Conservation (phyloP, 345 rosid genomes). For the Camelina hispida region DNA sequence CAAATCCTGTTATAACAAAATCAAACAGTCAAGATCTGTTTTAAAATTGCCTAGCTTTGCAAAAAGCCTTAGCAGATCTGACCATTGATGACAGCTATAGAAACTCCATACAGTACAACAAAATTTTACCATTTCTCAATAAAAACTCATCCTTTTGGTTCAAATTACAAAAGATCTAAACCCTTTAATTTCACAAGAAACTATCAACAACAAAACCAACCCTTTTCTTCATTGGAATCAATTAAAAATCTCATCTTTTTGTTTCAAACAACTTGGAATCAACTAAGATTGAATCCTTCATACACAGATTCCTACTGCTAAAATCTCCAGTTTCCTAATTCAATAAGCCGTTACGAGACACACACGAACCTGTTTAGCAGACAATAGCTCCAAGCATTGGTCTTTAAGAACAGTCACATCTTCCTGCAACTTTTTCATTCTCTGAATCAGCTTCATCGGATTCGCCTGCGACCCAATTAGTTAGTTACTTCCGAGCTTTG, state of each 20-base stretch:
- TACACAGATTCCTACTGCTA: not conserved
- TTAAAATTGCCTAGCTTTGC: not conserved
- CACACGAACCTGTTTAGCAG: slow-evolving; percentile 77
- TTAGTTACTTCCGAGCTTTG: not conserved
- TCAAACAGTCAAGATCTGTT: not conserved
- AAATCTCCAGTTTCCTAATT: not conserved
- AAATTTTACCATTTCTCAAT: not conserved
- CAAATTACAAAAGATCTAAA: not conserved
- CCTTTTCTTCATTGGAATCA: too few relatives aligned
- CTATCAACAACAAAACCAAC: not conserved
- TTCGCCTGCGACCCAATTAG: slow-evolving; percentile 58
- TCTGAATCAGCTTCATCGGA: slow-evolving; percentile 74
- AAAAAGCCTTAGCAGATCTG: not conserved
- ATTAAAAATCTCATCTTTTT: too few relatives aligned
- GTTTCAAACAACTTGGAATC: too few relatives aligned
- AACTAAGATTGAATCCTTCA: not conserved
- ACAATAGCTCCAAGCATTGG: slow-evolving; percentile 81
- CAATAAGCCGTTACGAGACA: not conserved
- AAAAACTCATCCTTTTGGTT: not conserved
- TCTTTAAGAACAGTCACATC: slow-evolving; percentile 65
- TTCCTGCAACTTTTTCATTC: slow-evolving; percentile 80
- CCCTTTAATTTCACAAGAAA: not conserved
- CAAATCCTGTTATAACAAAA: slow-evolving; percentile 64
- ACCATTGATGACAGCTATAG: too few relatives aligned
- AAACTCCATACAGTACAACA: too few relatives aligned